These are phyloP conservation scores for Fusarium palustre DNA, from an alignment of 2,329 filamentous ascomycete genomes.

Conservation along the genomic window DNA sequence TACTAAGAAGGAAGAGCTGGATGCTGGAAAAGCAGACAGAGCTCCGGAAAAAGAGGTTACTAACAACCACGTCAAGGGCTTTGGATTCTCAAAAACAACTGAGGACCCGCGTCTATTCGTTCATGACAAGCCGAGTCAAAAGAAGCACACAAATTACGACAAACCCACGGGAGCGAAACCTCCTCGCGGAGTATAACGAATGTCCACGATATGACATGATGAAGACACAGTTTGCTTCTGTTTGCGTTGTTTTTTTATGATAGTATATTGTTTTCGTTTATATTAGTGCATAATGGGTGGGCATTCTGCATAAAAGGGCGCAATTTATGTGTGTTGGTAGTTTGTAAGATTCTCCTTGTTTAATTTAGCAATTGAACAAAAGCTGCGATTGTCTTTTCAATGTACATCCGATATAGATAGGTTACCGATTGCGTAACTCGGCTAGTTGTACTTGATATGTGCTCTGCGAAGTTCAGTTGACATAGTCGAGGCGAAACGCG, in stretches of 20 bases:
- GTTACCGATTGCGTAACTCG: not conserved
- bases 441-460: not conserved
- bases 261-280: slow-evolving; percentile 24
- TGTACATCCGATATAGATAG: not conserved
- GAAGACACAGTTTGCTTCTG: slow-evolving; percentile 22
- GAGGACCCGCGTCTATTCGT: slow-evolving; percentile 30
- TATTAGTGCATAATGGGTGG: slow-evolving; percentile 33
- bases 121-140: slow-evolving; percentile 36
- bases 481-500: not conserved
- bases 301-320: slow-evolving; percentile 38
- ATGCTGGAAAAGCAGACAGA: not conserved
- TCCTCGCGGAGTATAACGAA: slow-evolving; percentile 27
- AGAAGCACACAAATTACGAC: slow-evolving; percentile 39
- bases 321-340: slow-evolving; percentile 16
- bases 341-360: not conserved
- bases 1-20: slow-evolving; percentile 8
- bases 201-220: slow-evolving; percentile 27
- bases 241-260: slow-evolving; percentile 20
- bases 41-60: not conserved
- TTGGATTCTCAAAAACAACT: slow-evolving; percentile 13
- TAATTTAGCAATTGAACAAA: not conserved
- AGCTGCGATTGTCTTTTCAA: not conserved
- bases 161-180: slow-evolving; percentile 22
- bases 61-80: not conserved
- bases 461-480: not conserved